Conservation (phyloP, 139 green algal species). For the Micractinium sp. region DNA sequence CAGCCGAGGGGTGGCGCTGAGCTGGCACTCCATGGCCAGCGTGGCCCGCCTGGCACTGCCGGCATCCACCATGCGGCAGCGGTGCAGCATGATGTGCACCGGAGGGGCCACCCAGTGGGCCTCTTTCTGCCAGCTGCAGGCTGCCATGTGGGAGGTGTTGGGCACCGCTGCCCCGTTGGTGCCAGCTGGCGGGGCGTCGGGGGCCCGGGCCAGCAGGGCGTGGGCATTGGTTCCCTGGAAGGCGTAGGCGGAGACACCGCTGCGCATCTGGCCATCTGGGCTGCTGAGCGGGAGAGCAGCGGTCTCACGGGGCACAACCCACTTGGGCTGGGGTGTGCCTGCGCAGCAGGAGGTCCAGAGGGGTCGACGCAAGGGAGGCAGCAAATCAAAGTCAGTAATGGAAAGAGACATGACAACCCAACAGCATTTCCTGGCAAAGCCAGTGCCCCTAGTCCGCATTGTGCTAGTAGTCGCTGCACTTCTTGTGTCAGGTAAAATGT, state of each 20-base stretch:
- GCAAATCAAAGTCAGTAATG: not conserved
- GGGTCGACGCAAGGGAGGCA: not conserved
- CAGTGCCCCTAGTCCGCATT: not conserved
- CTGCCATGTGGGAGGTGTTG: constrained; percentile 3
- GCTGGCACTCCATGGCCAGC: constrained; percentile 25
- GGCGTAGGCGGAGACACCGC: constrained; percentile 80
- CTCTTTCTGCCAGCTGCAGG: constrained; percentile 16
- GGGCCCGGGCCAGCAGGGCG: constrained; percentile 45
- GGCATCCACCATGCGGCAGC: not conserved
- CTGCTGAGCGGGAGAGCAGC: not conserved
- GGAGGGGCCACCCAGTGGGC: constrained; percentile 28
- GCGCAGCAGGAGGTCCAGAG: not conserved
- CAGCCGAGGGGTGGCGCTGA: constrained; percentile 42
- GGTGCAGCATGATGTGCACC: constrained; percentile 38
- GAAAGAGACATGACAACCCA: not conserved
- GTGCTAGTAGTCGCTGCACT: no score
- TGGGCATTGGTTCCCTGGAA: constrained; percentile 86
- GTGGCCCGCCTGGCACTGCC: not conserved
- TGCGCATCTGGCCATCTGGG: not conserved
- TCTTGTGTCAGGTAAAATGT: not conserved
- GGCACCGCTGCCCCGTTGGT: not conserved
- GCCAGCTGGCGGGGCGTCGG: not conserved
- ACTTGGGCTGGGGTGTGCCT: constrained; percentile 21
- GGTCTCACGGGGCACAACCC: constrained; percentile 26
- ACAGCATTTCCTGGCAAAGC: no score